Percentiles rank a stretch among this genome's conserved stretches.
These are phyloP conservation scores for Acacia pycnantha DNA, from an alignment of 331 rosid species.

Conservation along the genomic window DNA sequence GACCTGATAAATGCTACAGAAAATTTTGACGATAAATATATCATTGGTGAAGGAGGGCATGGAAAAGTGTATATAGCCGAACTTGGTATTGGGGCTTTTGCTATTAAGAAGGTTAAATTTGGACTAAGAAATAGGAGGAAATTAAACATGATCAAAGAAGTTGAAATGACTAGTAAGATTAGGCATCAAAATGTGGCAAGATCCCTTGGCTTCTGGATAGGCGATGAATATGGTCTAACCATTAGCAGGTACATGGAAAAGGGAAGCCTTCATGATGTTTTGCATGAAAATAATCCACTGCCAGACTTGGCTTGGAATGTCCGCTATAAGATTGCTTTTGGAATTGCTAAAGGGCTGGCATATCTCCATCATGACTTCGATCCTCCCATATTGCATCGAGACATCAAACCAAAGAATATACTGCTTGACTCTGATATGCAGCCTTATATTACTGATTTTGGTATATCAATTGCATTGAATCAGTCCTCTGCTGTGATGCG, in stretches of 20 bases:
- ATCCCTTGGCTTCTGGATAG: neutral
- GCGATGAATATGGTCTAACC: neutral
- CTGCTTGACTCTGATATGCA: too few species aligned
- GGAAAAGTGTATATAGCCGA: neutral
- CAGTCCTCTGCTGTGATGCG: too few species aligned
- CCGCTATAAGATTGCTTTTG: too few species aligned
- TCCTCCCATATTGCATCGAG: too few species aligned
- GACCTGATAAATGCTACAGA: constrained; percentile 26
- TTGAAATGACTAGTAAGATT: neutral
- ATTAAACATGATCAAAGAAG: neutral
- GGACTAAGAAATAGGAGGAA: neutral
- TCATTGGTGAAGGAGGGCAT: neutral
- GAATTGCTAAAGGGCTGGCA: too few species aligned
- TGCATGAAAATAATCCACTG: too few species aligned
- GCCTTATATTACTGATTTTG: too few species aligned
- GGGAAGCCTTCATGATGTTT: neutral
- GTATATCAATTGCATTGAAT: too few species aligned
- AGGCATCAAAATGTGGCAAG: neutral
- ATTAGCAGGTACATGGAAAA: neutral
- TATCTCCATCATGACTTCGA: too few species aligned
- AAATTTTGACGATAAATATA: neutral
- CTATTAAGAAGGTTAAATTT: neutral
- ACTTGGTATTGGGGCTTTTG: neutral
- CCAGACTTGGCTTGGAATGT: too few species aligned
- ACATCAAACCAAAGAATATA: too few species aligned